Conservation (phyloP, 148 eudicot species). For the Mesembryanthemum crystallinum region DNA sequence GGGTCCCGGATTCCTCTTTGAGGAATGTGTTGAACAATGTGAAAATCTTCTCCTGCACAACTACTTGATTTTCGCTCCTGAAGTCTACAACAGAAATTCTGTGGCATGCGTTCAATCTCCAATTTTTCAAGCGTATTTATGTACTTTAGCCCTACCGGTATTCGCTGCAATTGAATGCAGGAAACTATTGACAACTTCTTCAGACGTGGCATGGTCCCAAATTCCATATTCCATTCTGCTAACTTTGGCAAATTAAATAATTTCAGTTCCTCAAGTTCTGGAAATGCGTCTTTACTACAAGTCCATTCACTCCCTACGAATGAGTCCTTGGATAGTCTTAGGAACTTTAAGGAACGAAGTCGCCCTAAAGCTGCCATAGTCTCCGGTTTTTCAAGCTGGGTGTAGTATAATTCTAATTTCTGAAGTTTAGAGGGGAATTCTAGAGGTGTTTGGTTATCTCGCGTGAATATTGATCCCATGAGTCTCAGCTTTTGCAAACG, state of each 20-base stretch:
- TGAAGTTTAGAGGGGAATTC: conserved; percentile 20
- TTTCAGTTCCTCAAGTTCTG: conserved; percentile 26
- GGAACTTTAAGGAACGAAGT: conserved; percentile 13
- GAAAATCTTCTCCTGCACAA: conserved; percentile 14
- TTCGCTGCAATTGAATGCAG: conserved; percentile 10
- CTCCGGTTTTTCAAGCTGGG: conserved; percentile 7
- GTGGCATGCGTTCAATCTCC: conserved; percentile 26
- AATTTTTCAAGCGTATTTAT: conserved; percentile 13
- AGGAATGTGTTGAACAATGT: conserved; percentile 19
- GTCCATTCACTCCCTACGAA: conserved; percentile 27
- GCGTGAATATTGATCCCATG: conserved; percentile 9
- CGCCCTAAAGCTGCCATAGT: conserved; percentile 23
- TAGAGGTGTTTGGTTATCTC: background rate
- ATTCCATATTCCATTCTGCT: conserved; percentile 22
- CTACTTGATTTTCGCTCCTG: background rate
- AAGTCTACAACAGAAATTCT: conserved; percentile 14
- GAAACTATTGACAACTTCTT: conserved; percentile 17
- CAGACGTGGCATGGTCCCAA: conserved; percentile 22
- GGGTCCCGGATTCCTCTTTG: conserved; percentile 2
- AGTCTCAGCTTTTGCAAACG: conserved; percentile 23
- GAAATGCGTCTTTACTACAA: background rate
- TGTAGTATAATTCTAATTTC: conserved; percentile 21
- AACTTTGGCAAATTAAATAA: conserved; percentile 7
- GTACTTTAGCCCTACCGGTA: conserved; percentile 26
- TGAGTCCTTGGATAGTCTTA: conserved; percentile 20